These are phyloP conservation scores for Hypoxylon lienhwacheense DNA, from an alignment of 495 filamentous ascomycete genomes.

Conservation along the genomic window DNA sequence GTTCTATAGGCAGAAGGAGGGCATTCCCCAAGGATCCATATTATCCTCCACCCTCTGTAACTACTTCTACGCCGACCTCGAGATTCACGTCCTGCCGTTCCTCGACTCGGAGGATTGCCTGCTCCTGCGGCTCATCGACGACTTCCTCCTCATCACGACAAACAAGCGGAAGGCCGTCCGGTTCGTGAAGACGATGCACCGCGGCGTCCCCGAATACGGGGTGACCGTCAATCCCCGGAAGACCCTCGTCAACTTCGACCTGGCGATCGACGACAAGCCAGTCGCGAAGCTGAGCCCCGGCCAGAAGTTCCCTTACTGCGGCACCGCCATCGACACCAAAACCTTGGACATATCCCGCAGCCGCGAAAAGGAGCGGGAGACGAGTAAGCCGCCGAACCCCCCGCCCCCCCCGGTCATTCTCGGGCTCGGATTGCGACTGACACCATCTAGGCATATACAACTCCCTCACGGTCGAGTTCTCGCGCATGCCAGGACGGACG, in stretches of 20 bases:
- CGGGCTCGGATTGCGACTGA: too few relatives aligned
- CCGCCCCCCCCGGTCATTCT: neutral
- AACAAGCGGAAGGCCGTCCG: conserved; percentile 61
- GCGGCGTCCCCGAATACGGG: conserved; percentile 76
- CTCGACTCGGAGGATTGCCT: conserved; percentile 60
- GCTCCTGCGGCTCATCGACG: conserved; percentile 82
- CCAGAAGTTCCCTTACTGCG: conserved; percentile 81
- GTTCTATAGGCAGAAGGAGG: conserved; percentile 82
- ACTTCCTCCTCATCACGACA: conserved; percentile 86
- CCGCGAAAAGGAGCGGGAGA: conserved; percentile 33
- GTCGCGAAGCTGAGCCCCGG: conserved; percentile 56
- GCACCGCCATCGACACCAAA: conserved; percentile 69
- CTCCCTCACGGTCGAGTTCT: conserved; percentile 76
- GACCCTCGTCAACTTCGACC: conserved; percentile 81
- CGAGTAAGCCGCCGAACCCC: conserved; percentile 20
- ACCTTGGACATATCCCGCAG: conserved; percentile 67
- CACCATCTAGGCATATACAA: conserved; percentile 51
- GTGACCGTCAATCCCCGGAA: conserved; percentile 76
- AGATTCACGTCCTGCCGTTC: conserved; percentile 68
- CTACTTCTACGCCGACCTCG: conserved; percentile 89
- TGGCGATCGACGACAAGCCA: conserved; percentile 56
- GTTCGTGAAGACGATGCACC: conserved; percentile 79
- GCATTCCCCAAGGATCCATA: conserved; percentile 91
- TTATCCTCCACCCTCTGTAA: conserved; percentile 87
- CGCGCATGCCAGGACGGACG: conserved; percentile 65